Percentiles rank a stretch among this genome's conserved stretches.
Evolutionary conservation across 768 basidiomycete genomes (phyloP).

Genomic region (Termitomyces sp.): DNA sequence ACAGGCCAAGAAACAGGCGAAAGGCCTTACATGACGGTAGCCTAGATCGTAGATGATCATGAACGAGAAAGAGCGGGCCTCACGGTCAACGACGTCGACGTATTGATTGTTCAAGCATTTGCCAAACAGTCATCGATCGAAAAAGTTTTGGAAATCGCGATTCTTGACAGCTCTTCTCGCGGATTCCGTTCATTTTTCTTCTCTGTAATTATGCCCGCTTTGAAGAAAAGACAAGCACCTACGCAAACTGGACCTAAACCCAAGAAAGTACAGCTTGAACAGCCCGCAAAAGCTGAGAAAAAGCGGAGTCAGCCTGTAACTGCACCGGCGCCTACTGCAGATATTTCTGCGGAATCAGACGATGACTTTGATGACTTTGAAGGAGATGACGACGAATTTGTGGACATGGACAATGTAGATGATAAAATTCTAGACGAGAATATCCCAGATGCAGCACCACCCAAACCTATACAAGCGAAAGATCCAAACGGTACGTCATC

Average conservation of each 20-base stretch:
- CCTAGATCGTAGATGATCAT: background rate
- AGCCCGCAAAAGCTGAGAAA: slow-evolving; percentile 19
- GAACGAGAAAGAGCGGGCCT: background rate
- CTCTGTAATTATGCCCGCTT: slow-evolving; percentile 32
- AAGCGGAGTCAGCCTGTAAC: slow-evolving; percentile 61
- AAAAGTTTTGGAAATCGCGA: slow-evolving; percentile 13
- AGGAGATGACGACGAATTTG: slow-evolving; percentile 27
- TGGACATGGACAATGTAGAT: slow-evolving; percentile 32
- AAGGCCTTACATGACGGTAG: slow-evolving; percentile 1
- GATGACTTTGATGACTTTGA: slow-evolving; percentile 37
- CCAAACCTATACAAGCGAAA: slow-evolving; percentile 30
- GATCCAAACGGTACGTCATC: slow-evolving; percentile 57
- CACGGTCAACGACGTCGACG: background rate
- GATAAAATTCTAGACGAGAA: slow-evolving; percentile 30
- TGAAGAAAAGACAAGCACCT: slow-evolving; percentile 49
- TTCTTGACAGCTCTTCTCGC: background rate
- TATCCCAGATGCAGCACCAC: slow-evolving; percentile 21
- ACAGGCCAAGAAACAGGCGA: background rate
- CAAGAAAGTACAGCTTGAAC: slow-evolving; percentile 53
- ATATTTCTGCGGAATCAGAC: slow-evolving; percentile 36
- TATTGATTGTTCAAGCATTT: slow-evolving; percentile 6
- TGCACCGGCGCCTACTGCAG: slow-evolving; percentile 28
- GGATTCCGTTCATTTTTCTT: background rate
- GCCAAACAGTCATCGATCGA: slow-evolving; percentile 15
- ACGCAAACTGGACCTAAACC: slow-evolving; percentile 44